Evolutionary conservation across 345 rosid species (phyloP), one percentile per base, ranked within the genome.

Genomic region (Salix arbutifolia): DNA sequence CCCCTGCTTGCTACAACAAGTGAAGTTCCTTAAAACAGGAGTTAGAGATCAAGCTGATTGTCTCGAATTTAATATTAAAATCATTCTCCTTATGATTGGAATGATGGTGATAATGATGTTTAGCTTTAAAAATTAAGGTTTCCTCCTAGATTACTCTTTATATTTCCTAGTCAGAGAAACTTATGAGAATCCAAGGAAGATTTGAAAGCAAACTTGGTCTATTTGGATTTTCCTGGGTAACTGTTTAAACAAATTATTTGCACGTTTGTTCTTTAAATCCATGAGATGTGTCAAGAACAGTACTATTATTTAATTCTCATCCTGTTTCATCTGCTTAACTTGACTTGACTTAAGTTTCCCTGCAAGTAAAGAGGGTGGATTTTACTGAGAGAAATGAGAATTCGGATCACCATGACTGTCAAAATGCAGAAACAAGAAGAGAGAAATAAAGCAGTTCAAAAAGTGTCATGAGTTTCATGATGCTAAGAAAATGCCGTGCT

Each of bases 11-110:
- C 28, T 4, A 3, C 26, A 46, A 21, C 42, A 23, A 65, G 25
- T 44, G n/a, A 73, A 73, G 25, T 46, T 28, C 40, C 18, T 26
- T 31, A n/a, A 42, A 58, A 58, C 28, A 23, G 64, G 28, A n/a
- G 64, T 44, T 7, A 61, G 30, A 61, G 37, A 61, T 40, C 25
- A 23, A 64, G 9, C 17, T 52, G 65, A 68, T 50, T 21, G 65
- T 65, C 38, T 53, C 52, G 50, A 72, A 44, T 65, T 69, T 69
- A 56, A 65, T 81, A 37, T 69, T 33, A 48, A 42, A 75, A 44
- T 73, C 53, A 33, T 46, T 67, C 12, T 18, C 52, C 62, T 72
- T 30, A 21, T 68, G 21, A 61, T 72, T 61, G 52, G 26, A 40
- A 60, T 52, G 73, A 80, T 28, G 33, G 65, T 26, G 69, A 72